Percentiles rank a stretch among this genome's conserved stretches.
These are phyloP conservation scores for Colletotrichum lini DNA, from an alignment of 2,329 filamentous ascomycete genomes.

Conservation along the genomic window DNA sequence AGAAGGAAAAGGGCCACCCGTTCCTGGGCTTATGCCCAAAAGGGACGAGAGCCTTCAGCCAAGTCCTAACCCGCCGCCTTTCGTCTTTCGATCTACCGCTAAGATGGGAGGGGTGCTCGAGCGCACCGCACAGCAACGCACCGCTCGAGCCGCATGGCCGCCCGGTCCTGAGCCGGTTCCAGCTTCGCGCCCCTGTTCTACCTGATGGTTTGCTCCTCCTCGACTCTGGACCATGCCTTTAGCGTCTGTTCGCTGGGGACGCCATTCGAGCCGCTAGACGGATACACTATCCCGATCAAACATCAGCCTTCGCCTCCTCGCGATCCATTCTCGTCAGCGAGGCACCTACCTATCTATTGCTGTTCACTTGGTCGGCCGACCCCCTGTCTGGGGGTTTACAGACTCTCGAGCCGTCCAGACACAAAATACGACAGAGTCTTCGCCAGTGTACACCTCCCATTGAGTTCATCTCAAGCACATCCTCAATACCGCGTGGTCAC, in stretches of 20 bases:
- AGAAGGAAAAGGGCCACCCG: conserved; percentile 28
- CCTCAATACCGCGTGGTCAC: background rate
- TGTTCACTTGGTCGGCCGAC: background rate
- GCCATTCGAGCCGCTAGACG: conserved; percentile 21
- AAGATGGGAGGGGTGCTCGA: conserved; percentile 12
- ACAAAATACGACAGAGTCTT: background rate
- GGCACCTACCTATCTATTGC: background rate
- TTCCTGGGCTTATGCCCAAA: conserved; percentile 25
- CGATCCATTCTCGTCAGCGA: conserved; percentile 15
- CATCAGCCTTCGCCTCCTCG: conserved; percentile 5
- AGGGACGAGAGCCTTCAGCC: background rate
- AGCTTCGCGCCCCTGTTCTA: conserved; percentile 5
- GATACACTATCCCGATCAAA: conserved; percentile 28
- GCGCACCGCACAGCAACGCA: conserved; percentile 33
- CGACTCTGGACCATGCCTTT: conserved; percentile 13
- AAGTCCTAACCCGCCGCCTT: background rate
- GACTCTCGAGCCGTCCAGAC: background rate
- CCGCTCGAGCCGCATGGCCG: conserved; percentile 37
- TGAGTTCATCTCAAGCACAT: background rate
- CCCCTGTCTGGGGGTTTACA: background rate
- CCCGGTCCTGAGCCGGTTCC: conserved; percentile 6
- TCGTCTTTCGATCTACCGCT: background rate
- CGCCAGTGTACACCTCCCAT: background rate
- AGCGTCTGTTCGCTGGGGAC: conserved; percentile 40
- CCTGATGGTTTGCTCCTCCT: conserved; percentile 4